These are phyloP conservation scores for Petasospora fabianii DNA, from an alignment of 1,139 yeast genomes.

Conservation along the genomic window DNA sequence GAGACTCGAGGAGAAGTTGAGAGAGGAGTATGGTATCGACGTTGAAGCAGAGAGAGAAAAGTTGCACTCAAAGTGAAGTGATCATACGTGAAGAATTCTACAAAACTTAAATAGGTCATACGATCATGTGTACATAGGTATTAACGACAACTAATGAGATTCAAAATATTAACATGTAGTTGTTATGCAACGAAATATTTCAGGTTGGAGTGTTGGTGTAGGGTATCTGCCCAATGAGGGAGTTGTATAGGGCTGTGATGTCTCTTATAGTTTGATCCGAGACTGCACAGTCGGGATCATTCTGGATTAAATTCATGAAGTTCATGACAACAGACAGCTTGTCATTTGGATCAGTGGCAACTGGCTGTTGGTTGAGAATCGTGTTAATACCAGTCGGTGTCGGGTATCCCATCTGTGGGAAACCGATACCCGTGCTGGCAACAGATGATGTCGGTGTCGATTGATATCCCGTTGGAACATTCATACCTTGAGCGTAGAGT, in stretches of 20 bases:
- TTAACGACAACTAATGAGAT: constrained; percentile 5
- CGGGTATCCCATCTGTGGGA: background rate
- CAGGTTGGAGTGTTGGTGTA: background rate
- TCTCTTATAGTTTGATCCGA: constrained; percentile 13
- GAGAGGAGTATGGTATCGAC: constrained; percentile 61
- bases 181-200: background rate
- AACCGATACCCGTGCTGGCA: background rate
- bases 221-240: constrained; percentile 3
- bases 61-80: constrained; percentile 20
- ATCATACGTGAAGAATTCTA: too few species aligned
- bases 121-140: constrained; percentile 4
- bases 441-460: background rate
- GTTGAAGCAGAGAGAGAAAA: constrained; percentile 37
- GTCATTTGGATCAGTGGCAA: constrained; percentile 1
- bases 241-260: constrained; percentile 5
- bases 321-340: constrained; percentile 8
- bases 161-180: background rate
- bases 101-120: background rate
- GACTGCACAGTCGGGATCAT: constrained; percentile 8
- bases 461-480: background rate
- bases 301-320: constrained; percentile 11
- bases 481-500: background rate
- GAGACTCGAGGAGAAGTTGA: constrained; percentile 69
- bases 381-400: background rate
- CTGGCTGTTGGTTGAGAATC: background rate